Conservation (phyloP, 192 early-diverging fungal genomes). For the Coemansia sp. region DNA sequence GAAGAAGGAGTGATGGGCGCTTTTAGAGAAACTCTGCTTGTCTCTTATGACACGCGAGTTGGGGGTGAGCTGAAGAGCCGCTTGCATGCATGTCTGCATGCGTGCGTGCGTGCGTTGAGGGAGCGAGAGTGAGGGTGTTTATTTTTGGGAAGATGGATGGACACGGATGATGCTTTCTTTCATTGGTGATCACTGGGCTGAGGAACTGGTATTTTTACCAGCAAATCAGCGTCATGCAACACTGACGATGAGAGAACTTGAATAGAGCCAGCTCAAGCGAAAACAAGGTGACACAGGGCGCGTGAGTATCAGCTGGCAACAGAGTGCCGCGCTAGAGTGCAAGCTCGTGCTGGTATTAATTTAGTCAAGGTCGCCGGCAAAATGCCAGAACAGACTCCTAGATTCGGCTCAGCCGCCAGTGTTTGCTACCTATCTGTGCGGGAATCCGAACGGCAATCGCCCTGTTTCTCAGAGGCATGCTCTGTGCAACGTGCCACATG, state of each 20-base stretch:
- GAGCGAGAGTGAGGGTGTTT: neutral
- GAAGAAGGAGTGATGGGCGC: neutral
- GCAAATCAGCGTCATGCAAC: neutral
- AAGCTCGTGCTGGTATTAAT: neutral
- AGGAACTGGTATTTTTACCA: constrained; percentile 4
- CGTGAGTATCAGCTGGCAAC: neutral
- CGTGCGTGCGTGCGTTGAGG: neutral
- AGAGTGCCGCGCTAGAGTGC: neutral
- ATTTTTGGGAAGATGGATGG: neutral
- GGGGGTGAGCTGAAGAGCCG: neutral
- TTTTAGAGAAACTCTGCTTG: neutral
- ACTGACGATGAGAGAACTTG: neutral
- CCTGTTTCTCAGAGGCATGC: neutral
- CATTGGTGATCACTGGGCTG: constrained; percentile 4
- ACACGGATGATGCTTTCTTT: neutral
- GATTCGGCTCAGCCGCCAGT: neutral
- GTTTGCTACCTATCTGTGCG: neutral
- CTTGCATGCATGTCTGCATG: neutral
- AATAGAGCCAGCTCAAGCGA: neutral
- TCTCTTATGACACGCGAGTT: neutral
- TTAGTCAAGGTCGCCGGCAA: neutral
- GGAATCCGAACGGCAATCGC: constrained; percentile 5
- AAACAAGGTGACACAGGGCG: neutral
- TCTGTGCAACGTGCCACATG: neutral
- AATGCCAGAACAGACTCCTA: neutral